Evolutionary conservation across 1,139 yeast species (phyloP), one percentile per base, ranked within the genome.

Genomic region (Yamadazyma songkhlaensis): DNA sequence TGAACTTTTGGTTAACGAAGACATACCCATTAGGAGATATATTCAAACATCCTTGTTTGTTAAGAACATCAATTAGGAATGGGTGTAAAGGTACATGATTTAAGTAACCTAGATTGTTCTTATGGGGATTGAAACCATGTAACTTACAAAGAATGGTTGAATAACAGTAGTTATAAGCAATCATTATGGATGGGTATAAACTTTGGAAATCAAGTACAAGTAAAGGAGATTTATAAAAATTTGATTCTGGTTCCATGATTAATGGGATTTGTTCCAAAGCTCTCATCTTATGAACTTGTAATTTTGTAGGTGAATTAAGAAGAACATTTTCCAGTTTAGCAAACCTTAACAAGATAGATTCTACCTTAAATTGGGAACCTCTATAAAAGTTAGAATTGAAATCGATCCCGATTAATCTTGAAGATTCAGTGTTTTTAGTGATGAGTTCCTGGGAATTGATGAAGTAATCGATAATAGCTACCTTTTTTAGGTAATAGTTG

Each of bases 281-380:
- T 49, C 82, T 81, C 72, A 90, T 96, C 37, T 81, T 76, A 50
- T 85, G 86, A 0, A 92, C 97, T 44, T 88, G 88, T 35, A 72
- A 67, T 50, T 84, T 83, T 25, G 88, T 79, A 0, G 98, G 97
- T 0, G 97, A 86, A 15, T 83, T 64, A 41, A 89, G 57, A 30
- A 92, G 57, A 38, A 74, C 77, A 51, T 83, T 84, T 54, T 89
- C 96, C 8, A 79, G 68, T 51, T 88, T 88, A 24, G 94, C 75
- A 17, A 92, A 63, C 39, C 98, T 63, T 4, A 79, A 61, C 47
- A 92, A 60, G 30, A 90, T 72, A 0, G 97, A 85, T 53, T 92
- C 98, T 3, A 92, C 96, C 53, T 87, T 90, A 55, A 73, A 92
- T 53, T 92, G 98, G 0, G 97, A 89, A 0, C 98, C 98, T 43